Evolutionary conservation across 129 eudicot species (phyloP), one percentile per base, ranked within the genome.

Genomic region (Scalesia atractyloides): DNA sequence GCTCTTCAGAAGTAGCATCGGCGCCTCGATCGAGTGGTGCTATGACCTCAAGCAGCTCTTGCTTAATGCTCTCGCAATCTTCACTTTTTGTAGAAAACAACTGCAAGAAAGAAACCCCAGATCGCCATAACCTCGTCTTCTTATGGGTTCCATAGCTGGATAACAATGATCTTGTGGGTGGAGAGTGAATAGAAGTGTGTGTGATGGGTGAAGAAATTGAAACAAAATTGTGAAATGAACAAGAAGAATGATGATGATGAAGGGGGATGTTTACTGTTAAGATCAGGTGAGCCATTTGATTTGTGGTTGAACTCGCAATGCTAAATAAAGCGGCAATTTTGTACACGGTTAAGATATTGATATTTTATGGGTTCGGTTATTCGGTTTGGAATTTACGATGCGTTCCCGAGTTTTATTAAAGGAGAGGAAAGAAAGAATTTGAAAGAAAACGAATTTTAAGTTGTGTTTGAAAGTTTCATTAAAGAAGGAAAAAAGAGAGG

Each of bases 11-110:
- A 30, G 92, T 81, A 66, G 97, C 98, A 36, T 89, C 89, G 15
- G 98, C 95, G 0, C 98, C 96, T 10, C 98, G 89, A 79, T 93
- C 95, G 58, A 93, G 96, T 18, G 92, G 85, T 2, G 79, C 77
- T 65, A 93, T 84, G 73, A 81, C 80, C 48, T 87, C 82, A 30
- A 93, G 82, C 34, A 93, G 96, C 89, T 87, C 92, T 41, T 76
- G 73, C 67, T 93, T 89, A 63, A 93, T 81, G 77, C 85, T 49
- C 64, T 62, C 79, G 10, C 81, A 68, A 33, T 81, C 84, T 41
- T 84, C 85, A 18, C 47, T 67, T 43, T 76, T 84, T 50, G 76
- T 80, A 58, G 87, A 70, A 76, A 92, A 89, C 39, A 78, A 75
- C 7, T 87, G 83, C 24, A 89, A 84, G 79, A 93, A 87, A 19